Evolutionary conservation across 2,329 filamentous ascomycete genomes (phyloP).

Genomic region (Aspergillus spinulosporus): DNA sequence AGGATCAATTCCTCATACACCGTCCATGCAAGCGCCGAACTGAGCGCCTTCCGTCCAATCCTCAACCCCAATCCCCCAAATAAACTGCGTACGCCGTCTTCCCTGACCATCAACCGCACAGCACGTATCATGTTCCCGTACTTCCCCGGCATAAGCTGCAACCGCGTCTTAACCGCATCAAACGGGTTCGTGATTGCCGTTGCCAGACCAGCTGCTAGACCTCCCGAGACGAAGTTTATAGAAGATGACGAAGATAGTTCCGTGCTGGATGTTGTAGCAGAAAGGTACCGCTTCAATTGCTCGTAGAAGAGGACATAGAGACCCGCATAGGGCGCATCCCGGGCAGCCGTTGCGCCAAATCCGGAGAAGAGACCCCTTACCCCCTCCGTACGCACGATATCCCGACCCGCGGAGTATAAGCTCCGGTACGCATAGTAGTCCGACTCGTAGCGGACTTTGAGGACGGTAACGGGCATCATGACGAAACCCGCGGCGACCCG

Average conservation of each 20-base stretch:
- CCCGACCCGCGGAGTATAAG: slow-evolving; percentile 67
- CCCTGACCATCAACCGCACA: slow-evolving; percentile 71
- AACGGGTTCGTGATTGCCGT: slow-evolving; percentile 94
- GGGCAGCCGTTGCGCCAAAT: slow-evolving; percentile 87
- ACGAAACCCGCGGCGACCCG: slow-evolving; percentile 84
- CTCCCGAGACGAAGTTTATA: slow-evolving; percentile 84
- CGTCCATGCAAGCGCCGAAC: slow-evolving; percentile 95
- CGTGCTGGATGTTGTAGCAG: slow-evolving; percentile 24
- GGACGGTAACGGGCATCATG: slow-evolving; percentile 92
- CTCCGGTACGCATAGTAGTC: slow-evolving; percentile 81
- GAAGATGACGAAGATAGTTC: slow-evolving; percentile 41
- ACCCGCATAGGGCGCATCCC: slow-evolving; percentile 95
- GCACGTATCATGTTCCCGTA: slow-evolving; percentile 84
- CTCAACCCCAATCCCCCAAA: slow-evolving; percentile 83
- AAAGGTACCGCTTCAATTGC: slow-evolving; percentile 43
- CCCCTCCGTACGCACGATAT: slow-evolving; percentile 74
- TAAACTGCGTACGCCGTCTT: slow-evolving; percentile 77
- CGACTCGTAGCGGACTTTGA: slow-evolving; percentile 95
- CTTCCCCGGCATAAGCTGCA: slow-evolving; percentile 80
- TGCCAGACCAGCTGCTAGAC: slow-evolving; percentile 76
- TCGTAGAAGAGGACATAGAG: slow-evolving; percentile 95
- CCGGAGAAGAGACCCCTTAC: slow-evolving; percentile 85
- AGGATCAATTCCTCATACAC: slow-evolving; percentile 91
- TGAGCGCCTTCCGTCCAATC: slow-evolving; percentile 88
- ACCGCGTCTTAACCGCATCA: slow-evolving; percentile 90